A percentile compares a stretch with the other conserved stretches of the same genome.
phyloP scores from a whole-genome alignment of 805 yeast genomes.

The Cephaloascus albidus region DNA sequence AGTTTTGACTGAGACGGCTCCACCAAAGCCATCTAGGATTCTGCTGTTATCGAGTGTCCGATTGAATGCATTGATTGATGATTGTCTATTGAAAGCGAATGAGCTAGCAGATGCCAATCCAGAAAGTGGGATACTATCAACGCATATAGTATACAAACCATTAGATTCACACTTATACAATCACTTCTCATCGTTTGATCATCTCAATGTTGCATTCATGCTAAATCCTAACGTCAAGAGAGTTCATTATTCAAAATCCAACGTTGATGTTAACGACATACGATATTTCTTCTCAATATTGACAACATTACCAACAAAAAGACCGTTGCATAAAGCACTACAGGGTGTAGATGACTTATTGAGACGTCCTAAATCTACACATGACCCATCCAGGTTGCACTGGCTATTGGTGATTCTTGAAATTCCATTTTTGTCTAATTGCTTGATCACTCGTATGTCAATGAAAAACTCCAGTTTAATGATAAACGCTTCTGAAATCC shows the following conservation, averaged over 20 bases:
- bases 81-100: conserved; percentile 14
- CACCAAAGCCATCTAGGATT: conserved; percentile 3
- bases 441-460: conserved; percentile 25
- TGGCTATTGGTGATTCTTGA: conserved; percentile 64
- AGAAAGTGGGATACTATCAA: conserved; percentile 9
- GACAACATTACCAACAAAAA: conserved; percentile 43
- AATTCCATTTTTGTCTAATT: conserved; percentile 50
- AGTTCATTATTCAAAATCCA: conserved; percentile 33
- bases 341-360: conserved; percentile 41
- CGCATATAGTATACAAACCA: conserved; percentile 34
- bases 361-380: conserved; percentile 34
- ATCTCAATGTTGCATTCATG: conserved; percentile 50
- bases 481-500: conserved; percentile 41
- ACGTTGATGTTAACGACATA: conserved; percentile 41
- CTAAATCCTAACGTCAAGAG: conserved; percentile 13
- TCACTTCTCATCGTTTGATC: conserved; percentile 36
- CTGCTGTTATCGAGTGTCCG: conserved; percentile 17
- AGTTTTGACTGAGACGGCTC: conserved; percentile 9
- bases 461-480: conserved; percentile 10
- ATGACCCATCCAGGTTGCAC: conserved; percentile 32
- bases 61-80: conserved; percentile 22
- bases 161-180: conserved; percentile 36
- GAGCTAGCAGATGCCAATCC: conserved; percentile 4
- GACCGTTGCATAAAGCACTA: conserved; percentile 51
- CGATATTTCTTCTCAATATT: conserved; percentile 35